phyloP scores from a whole-genome alignment of 345 rosid species.

The Pugionium dolabratum region DNA sequence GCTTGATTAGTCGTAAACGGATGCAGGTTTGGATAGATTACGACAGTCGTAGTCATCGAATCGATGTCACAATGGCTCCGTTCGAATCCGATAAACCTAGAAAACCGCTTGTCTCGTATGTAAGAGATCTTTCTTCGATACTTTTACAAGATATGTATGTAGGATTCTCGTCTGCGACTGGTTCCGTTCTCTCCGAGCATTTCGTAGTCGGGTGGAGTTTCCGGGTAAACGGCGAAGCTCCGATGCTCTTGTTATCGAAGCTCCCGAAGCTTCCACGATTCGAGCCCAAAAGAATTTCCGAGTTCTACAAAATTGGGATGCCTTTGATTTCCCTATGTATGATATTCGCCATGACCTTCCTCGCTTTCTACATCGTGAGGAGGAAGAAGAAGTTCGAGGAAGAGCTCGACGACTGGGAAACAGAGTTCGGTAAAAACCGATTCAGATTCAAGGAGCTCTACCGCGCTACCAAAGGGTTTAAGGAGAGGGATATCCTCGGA shows the following conservation, averaged over 20 bases:
- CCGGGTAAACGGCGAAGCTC: slow-evolving; percentile 56
- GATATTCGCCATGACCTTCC: slow-evolving; percentile 26
- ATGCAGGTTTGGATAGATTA: slow-evolving; percentile 83
- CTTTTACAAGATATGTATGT: slow-evolving; percentile 67
- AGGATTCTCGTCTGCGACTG: slow-evolving; percentile 92
- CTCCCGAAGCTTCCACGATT: slow-evolving; percentile 61
- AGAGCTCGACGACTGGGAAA: slow-evolving; percentile 75
- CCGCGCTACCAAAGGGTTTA: slow-evolving; percentile 64
- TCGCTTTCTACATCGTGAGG: slow-evolving; percentile 30
- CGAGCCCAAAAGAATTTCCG: slow-evolving; percentile 27
- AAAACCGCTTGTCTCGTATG: slow-evolving; percentile 60
- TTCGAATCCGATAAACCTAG: slow-evolving; percentile 55
- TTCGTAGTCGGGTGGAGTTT: slow-evolving; percentile 87
- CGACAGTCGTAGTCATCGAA: slow-evolving; percentile 44
- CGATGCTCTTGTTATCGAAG: slow-evolving; percentile 52
- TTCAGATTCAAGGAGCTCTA: slow-evolving; percentile 66
- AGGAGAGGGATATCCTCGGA: slow-evolving; percentile 58
- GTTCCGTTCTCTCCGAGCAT: slow-evolving; percentile 76
- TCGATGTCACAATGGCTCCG: slow-evolving; percentile 71
- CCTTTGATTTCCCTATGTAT: slow-evolving; percentile 32
- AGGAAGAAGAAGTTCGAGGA: slow-evolving; percentile 57
- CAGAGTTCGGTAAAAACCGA: slow-evolving; percentile 60
- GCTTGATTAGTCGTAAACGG: slow-evolving; percentile 54
- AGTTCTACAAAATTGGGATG: slow-evolving; percentile 39
- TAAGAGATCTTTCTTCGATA: slow-evolving; percentile 56